Evolutionary conservation across 345 rosid genomes (phyloP), one percentile per base, ranked within the genome.

Genomic region (Garcia nutans): DNA sequence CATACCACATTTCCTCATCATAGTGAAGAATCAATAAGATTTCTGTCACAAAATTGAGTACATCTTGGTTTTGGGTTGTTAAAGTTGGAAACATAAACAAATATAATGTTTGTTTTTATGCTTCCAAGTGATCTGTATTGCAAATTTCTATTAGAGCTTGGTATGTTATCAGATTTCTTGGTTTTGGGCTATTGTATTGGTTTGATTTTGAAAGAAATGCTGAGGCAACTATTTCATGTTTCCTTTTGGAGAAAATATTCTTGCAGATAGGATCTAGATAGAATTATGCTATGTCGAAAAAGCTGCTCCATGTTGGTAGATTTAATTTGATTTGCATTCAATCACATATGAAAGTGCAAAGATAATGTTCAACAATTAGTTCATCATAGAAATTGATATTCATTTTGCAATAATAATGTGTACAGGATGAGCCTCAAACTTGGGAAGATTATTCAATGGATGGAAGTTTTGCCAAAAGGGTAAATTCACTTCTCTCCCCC

Each of bases 371-470:
- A 42, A 49, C 0, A 62, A 50, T 72, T 28, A 62, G 11, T 57
- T 28, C 13, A 24, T 71, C 22, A 15, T 16, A 23, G 59, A 26
- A 58, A 28, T 61, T 71, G 17, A 57, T 68, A 1, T 6, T 56
- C 8, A 31, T 62, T 45, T 41, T 49, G 60, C 62, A 23, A 73
- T 73, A 56, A 80, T 70, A 24, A 71, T 73, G 56, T 82, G 71
- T 82, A 59, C 85, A 90, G 94, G 93, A 89, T 37, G 95, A 89
- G 73, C 73, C 78, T 61, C 85, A 83, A 76, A 84, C 83, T 57
- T 94, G 98, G 97, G 98, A 92, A 75, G 92, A 89, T 79, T 84
- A 85, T 76, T 79, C 68, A 45, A 70, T 47, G 78, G 88, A 77
- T 68, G 54, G 67, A 76, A 83, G 76, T 75, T 80, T 83, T 68